Evolutionary conservation across 192 early-diverging fungal species (phyloP), one percentile per base, ranked within the genome.

Genomic region (Jimgerdemannia lactiflua): DNA sequence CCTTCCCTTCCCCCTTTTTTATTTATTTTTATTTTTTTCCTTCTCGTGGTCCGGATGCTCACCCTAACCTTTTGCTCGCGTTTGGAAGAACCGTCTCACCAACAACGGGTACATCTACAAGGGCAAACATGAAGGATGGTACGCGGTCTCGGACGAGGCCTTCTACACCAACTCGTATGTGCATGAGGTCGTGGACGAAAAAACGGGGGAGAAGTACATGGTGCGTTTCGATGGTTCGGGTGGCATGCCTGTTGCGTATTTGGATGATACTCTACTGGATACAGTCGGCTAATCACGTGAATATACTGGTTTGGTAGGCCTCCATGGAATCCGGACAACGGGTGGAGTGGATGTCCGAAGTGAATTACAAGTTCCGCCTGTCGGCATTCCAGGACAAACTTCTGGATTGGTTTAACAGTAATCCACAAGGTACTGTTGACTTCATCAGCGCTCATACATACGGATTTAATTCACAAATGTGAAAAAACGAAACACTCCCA

Each of bases 101-200:
- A 82, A 89, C 4, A 83, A 80, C 39, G 94, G 94, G 29, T 90
- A 90, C 73, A 94, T 99, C 64, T 98, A 97, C 85, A 96, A 96
- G 83, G 96, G 95, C 20, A 79, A 81, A 65, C 95, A 99, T 67
- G 87, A 91, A 65, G 97, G 97, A 40, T 99, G 96, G 95, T 99
- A 99, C 82, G 91, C 93, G 2, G 90, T 99, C 4, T 97, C 96
- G 11, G 97, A 99, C 77, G 97, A 99, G 83, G 93, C 95, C 0
- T 99, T 96, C 76, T 95, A 96, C 75, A 85, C 94, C 0, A 79
- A 81, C 10, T 81, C 82, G 2, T 94, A 96, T 78, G 88, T 96
- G 0, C 89, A 94, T 70, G 86, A 92, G 75, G 83, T 89, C 20
- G 65, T 73, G 0, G 86, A 89, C 70, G 74, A 79, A 17, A 86